Percentiles rank a stretch among this genome's conserved stretches.
Evolutionary conservation across 495 filamentous ascomycete species (phyloP).

Genomic region (Filosporella fistucella): DNA sequence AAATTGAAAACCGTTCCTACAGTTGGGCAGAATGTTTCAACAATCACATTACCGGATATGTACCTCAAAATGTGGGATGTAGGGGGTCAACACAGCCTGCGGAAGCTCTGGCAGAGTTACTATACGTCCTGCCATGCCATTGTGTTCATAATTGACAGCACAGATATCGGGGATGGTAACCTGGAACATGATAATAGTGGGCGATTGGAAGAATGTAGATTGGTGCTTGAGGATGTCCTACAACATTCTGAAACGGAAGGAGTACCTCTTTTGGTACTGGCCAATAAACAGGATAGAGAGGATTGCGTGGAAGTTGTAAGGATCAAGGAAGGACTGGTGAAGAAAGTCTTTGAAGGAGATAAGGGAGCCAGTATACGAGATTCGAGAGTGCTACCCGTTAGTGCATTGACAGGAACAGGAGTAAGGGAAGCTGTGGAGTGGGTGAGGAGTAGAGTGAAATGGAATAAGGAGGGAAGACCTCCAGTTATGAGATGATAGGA

Average conservation of each 20-base stretch:
- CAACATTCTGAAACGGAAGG: conserved; percentile 80
- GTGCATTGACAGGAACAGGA: conserved; percentile 84
- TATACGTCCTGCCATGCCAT: conserved; percentile 93
- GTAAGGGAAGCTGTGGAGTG: conserved; percentile 95
- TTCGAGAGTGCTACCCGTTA: conserved; percentile 85
- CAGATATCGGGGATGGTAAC: conserved; percentile 80
- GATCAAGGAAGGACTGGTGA: conserved; percentile 93
- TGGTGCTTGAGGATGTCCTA: conserved; percentile 84
- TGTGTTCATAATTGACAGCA: conserved; percentile 92
- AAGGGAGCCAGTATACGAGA: conserved; percentile 80
- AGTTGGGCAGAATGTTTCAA: conserved; percentile 94
- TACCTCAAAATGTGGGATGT: conserved; percentile 99
- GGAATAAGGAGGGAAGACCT: conserved; percentile 90
- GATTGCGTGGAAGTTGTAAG: conserved; percentile 96
- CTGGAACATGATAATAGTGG: conserved; percentile 55
- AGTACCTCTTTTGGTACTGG: conserved; percentile 86
- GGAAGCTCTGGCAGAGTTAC: conserved; percentile 93
- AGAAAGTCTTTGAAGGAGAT: conserved; percentile 92
- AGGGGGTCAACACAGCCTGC: conserved; percentile 83
- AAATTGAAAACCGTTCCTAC: conserved; percentile 83
- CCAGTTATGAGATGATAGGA: conserved; percentile 76
- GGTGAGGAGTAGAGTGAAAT: conserved; percentile 84
- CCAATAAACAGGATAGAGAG: conserved; percentile 97
- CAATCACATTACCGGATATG: conserved; percentile 81
- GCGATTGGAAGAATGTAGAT: conserved; percentile 79